Evolutionary conservation across 2,329 filamentous ascomycete species (phyloP).

Genomic region (Neonectria faginata): DNA sequence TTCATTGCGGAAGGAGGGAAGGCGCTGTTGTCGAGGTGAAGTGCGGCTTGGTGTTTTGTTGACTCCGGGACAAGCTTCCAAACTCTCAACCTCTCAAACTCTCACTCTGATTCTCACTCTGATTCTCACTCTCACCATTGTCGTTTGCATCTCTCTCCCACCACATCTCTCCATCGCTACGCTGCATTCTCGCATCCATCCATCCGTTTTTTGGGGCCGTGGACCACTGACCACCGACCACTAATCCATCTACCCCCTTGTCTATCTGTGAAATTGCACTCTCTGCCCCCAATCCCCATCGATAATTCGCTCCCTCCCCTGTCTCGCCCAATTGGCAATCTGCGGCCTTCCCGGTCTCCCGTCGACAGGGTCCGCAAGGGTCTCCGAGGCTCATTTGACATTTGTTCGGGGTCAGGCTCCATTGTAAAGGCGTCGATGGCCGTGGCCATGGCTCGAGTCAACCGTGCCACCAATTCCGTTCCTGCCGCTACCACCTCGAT

Average conservation of each 20-base stretch:
- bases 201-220: not conserved
- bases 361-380: slow-evolving; percentile 28
- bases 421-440: slow-evolving; percentile 23
- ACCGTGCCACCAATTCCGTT: slow-evolving; percentile 25
- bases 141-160: not conserved
- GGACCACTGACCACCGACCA: not conserved
- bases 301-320: slow-evolving; percentile 33
- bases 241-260: slow-evolving; percentile 33
- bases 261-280: slow-evolving; percentile 43
- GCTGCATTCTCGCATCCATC: slow-evolving; percentile 4
- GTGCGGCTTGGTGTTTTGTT: slow-evolving; percentile 1
- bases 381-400: slow-evolving; percentile 10
- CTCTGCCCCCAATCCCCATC: slow-evolving; percentile 26
- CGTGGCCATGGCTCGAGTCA: slow-evolving; percentile 41
- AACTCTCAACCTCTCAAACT: not conserved
- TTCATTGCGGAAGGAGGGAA: not conserved
- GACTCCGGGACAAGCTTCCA: not conserved
- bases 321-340: slow-evolving; percentile 29
- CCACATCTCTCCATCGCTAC: slow-evolving; percentile 6
- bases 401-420: slow-evolving; percentile 27
- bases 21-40: not conserved
- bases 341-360: slow-evolving; percentile 33
- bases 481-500: slow-evolving; percentile 20
- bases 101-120: not conserved
- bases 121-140: not conserved